Percentiles rank a stretch among this genome's conserved stretches.
phyloP scores from a whole-genome alignment of 345 rosid genomes.

The Cardamine chenopodiifolia region DNA sequence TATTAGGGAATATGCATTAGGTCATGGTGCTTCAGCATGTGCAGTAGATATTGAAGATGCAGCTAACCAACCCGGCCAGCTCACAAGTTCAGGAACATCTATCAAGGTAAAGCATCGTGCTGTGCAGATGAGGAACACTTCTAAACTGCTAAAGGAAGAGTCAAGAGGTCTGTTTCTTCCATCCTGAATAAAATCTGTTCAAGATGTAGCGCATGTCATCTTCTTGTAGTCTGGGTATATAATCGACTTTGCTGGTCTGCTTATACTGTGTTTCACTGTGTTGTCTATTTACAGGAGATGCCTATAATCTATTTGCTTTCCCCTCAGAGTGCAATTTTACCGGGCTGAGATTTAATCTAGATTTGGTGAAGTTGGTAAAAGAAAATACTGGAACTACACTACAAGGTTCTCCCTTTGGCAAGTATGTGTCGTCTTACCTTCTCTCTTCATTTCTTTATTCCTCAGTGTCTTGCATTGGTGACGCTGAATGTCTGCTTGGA shows the following conservation, averaged over 20 bases:
- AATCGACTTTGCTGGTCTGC: background rate
- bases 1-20: constrained; percentile 96
- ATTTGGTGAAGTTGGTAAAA: constrained; percentile 72
- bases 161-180: constrained; percentile 48
- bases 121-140: constrained; percentile 58
- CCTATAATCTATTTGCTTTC: constrained; percentile 78
- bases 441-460: constrained; percentile 3
- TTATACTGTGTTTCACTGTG: constrained; percentile 4
- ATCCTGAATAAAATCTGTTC: constrained; percentile 18
- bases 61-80: constrained; percentile 31
- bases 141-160: constrained; percentile 41
- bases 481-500: background rate
- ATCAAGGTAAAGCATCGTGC: constrained; percentile 56
- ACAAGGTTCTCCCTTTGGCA: constrained; percentile 56
- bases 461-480: constrained; percentile 8
- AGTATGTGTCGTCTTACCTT: constrained; percentile 45
- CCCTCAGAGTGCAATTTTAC: constrained; percentile 99
- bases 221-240: background rate
- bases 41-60: constrained; percentile 74
- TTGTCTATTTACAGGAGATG: constrained; percentile 60
- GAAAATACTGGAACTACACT: constrained; percentile 56
- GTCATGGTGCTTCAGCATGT: constrained; percentile 76
- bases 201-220: constrained; percentile 15
- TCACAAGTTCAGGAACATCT: constrained; percentile 37
- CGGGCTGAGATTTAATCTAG: constrained; percentile 75